Conservation (phyloP, 208 protist species). For the Leishmania braziliensis region DNA sequence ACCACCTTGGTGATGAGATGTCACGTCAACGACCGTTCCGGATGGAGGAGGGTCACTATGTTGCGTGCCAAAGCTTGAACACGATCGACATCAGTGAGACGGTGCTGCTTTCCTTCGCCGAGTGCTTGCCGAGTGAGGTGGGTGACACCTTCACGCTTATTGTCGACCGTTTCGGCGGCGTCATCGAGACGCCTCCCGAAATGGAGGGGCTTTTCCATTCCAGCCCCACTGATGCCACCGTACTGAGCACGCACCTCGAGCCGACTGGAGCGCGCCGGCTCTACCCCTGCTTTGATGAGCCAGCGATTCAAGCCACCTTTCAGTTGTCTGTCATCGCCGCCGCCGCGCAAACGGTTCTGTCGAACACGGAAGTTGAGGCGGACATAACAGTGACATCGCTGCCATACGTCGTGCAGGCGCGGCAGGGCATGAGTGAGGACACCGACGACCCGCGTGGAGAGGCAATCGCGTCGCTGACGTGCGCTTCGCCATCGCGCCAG, state of each 20-base stretch:
- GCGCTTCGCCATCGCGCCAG: neutral
- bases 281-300: constrained; percentile 81
- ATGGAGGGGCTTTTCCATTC: constrained; percentile 49
- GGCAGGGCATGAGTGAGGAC: neutral
- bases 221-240: constrained; percentile 29
- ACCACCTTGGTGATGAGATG: neutral
- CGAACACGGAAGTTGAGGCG: constrained; percentile 49
- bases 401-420: constrained; percentile 7
- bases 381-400: constrained; percentile 26
- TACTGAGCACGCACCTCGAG: constrained; percentile 70
- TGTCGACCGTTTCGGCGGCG: constrained; percentile 43
- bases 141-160: constrained; percentile 41
- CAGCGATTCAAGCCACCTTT: constrained; percentile 52
- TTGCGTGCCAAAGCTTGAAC: constrained; percentile 23
- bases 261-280: constrained; percentile 58
- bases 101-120: constrained; percentile 38
- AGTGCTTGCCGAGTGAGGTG: constrained; percentile 29
- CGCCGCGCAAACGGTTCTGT: constrained; percentile 36
- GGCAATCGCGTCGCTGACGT: neutral
- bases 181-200: constrained; percentile 24
- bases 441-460: neutral
- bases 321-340: constrained; percentile 56
- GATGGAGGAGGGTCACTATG: neutral
- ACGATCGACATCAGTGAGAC: constrained; percentile 36
- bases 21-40: neutral